These are phyloP conservation scores for Ophiosphaerella herpotricha DNA, from an alignment of 2,329 filamentous ascomycete species.

Conservation along the genomic window DNA sequence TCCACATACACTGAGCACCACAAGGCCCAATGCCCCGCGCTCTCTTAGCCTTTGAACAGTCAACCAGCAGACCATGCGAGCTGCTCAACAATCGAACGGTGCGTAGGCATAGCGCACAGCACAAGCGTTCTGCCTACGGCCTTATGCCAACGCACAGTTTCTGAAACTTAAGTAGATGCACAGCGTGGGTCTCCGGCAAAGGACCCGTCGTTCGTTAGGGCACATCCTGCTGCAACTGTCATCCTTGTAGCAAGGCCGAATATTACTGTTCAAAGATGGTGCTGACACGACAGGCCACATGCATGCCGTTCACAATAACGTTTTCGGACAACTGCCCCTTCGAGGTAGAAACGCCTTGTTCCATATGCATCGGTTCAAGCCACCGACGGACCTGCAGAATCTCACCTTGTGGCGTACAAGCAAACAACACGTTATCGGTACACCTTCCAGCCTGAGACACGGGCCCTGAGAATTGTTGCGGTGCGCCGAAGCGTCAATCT, in stretches of 20 bases:
- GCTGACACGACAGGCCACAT: constrained; percentile 6
- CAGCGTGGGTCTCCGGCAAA: constrained; percentile 21
- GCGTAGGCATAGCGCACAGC: not conserved
- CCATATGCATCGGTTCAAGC: constrained; percentile 12
- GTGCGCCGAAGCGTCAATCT: constrained; percentile 31
- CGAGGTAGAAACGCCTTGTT: not conserved
- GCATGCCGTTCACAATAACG: not conserved
- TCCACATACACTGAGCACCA: constrained; percentile 6
- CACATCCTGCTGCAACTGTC: constrained; percentile 19
- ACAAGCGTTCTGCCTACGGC: constrained; percentile 2
- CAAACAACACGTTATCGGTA: constrained; percentile 30
- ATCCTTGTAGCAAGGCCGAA: constrained; percentile 19
- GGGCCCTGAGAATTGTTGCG: constrained; percentile 18
- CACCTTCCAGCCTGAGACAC: constrained; percentile 17
- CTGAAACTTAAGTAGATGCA: constrained; percentile 27
- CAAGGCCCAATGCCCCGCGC: constrained; percentile 5
- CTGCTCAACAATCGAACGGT: not conserved
- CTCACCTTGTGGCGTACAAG: constrained; percentile 16
- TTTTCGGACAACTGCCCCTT: not conserved
- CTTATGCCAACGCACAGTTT: constrained; percentile 23
- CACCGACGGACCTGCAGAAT: constrained; percentile 33
- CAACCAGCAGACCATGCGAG: not conserved
- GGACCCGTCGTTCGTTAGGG: constrained; percentile 8
- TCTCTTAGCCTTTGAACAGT: not conserved
- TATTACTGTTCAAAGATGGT: constrained; percentile 4